phyloP scores from a whole-genome alignment of 176 grass and related monocot species.

The Oryza australiensis region DNA sequence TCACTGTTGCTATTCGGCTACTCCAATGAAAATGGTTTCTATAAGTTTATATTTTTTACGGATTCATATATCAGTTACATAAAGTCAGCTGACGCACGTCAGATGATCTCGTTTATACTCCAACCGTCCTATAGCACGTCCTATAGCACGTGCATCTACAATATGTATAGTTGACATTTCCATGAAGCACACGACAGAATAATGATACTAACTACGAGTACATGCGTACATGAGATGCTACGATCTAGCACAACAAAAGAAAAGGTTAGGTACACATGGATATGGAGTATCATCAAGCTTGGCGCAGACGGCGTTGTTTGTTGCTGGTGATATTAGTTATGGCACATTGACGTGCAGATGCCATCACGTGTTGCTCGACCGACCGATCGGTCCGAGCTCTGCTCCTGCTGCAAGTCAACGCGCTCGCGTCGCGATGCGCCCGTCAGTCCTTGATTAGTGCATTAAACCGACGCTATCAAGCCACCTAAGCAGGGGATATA shows the following conservation, averaged over 20 bases:
- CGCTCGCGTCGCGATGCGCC: not conserved
- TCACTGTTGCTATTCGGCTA: not conserved
- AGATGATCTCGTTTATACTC: too few species aligned
- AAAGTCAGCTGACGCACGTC: too few species aligned
- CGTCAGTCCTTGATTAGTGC: not conserved
- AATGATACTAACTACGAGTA: too few species aligned
- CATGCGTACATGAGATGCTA: not conserved
- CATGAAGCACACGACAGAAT: not conserved
- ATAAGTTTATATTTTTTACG: too few species aligned
- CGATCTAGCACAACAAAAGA: not conserved
- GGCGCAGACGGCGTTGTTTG: too few species aligned
- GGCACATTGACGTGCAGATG: slow-evolving; percentile 3
- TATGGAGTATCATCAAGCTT: too few species aligned
- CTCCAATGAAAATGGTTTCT: too few species aligned
- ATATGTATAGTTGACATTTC: not conserved
- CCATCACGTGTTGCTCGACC: slow-evolving; percentile 25
- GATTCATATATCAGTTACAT: too few species aligned
- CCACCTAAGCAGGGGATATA: not conserved
- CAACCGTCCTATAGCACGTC: too few species aligned
- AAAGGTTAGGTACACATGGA: too few species aligned
- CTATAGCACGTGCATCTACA: not conserved
- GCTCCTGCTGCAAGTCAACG: not conserved
- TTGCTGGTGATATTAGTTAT: not conserved
- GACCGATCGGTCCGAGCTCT: not conserved
- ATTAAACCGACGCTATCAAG: not conserved